A percentile compares a stretch with the other conserved stretches of the same genome.
Conservation (phyloP, 108 stramenopile genomes). For the Hondaea fermentalgiana region DNA sequence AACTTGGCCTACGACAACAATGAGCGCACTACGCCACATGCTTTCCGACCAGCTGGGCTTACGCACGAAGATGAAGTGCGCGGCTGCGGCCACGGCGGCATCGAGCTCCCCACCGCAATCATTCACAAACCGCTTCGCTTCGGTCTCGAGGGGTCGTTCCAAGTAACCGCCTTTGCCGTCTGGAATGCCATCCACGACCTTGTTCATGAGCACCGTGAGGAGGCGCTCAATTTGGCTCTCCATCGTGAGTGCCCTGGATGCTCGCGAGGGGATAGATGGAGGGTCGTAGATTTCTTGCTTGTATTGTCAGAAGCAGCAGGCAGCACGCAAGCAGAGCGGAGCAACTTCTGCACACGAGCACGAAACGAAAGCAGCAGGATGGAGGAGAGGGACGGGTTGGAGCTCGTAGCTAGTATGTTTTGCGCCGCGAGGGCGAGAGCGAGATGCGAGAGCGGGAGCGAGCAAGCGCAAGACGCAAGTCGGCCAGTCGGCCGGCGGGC, state of each 20-base stretch:
- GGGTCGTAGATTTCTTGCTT: too few species aligned
- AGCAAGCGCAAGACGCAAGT: too few species aligned
- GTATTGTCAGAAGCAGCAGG: too few species aligned
- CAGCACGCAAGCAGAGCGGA: too few species aligned
- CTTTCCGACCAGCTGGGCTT: neutral
- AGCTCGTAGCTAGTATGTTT: too few species aligned
- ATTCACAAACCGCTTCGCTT: neutral
- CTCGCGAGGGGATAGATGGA: too few species aligned
- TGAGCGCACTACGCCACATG: neutral
- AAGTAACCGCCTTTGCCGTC: neutral
- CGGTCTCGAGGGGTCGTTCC: neutral
- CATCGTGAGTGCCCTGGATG: neutral
- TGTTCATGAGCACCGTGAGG: conserved; percentile 7
- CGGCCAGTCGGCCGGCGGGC: too few species aligned
- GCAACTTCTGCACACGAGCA: too few species aligned
- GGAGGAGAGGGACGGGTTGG: too few species aligned
- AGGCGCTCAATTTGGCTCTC: neutral
- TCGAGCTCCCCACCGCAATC: neutral
- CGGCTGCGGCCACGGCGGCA: neutral
- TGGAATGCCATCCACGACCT: neutral
- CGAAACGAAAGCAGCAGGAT: too few species aligned
- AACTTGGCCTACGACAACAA: neutral
- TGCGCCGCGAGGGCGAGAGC: too few species aligned
- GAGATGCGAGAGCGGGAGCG: too few species aligned
- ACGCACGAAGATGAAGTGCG: neutral